Evolutionary conservation across 768 basidiomycete genomes (phyloP).

Genomic region (Cyathus striatus): DNA sequence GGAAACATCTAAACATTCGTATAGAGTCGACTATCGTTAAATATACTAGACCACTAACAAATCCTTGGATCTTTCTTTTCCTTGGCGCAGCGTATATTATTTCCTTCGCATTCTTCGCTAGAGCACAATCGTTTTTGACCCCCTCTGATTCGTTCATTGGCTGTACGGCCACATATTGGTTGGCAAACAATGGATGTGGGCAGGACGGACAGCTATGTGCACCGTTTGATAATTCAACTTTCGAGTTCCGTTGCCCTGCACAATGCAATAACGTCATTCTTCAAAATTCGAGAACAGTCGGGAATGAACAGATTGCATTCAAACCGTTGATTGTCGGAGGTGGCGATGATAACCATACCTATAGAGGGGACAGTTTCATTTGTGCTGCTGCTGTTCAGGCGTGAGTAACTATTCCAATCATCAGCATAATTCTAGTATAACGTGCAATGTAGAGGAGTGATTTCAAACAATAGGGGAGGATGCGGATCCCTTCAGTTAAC

Average conservation of each 20-base stretch:
- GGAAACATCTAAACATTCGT: constrained; percentile 30
- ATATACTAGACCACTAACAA: constrained; percentile 46
- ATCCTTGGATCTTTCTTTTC: constrained; percentile 48
- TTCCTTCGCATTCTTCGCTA: constrained; percentile 65
- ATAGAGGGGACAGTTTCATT: constrained; percentile 81
- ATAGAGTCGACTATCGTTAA: constrained; percentile 54
- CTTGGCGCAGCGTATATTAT: constrained; percentile 63
- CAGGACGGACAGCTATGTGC: constrained; percentile 60
- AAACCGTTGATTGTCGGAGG: constrained; percentile 83
- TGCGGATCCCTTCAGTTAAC: constrained; percentile 65
- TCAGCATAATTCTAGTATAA: constrained; percentile 1
- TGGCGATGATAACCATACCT: constrained; percentile 65
- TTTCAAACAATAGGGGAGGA: constrained; percentile 65
- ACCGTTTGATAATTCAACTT: constrained; percentile 55
- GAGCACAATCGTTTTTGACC: constrained; percentile 68
- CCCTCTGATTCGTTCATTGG: constrained; percentile 58
- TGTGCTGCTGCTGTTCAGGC: constrained; percentile 82
- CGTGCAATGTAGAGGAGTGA: constrained; percentile 45
- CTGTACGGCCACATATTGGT: constrained; percentile 72
- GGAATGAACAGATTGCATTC: constrained; percentile 57
- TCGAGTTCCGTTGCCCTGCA: constrained; percentile 81
- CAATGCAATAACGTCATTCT: constrained; percentile 59
- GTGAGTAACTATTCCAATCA: constrained; percentile 33
- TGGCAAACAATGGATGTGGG: constrained; percentile 65
- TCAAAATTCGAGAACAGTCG: constrained; percentile 71